These are phyloP conservation scores for Infundibulicybe gibba DNA, from an alignment of 768 basidiomycete species.

Conservation along the genomic window DNA sequence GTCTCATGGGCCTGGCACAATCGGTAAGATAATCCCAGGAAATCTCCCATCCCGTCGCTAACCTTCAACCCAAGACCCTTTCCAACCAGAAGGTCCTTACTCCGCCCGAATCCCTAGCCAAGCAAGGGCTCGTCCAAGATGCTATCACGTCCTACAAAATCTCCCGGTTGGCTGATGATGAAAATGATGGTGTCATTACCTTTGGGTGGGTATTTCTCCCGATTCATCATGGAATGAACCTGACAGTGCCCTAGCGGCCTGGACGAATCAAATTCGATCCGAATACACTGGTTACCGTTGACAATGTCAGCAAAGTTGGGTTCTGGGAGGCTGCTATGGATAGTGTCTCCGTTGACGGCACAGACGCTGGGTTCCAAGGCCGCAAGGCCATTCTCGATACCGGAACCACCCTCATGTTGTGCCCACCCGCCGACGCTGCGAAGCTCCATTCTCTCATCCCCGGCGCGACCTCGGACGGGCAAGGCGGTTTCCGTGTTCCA, in stretches of 20 bases:
- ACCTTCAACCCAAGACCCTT: constrained; percentile 35
- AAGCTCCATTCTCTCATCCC: constrained; percentile 38
- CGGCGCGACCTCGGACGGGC: constrained; percentile 37
- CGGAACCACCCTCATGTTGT: constrained; percentile 46
- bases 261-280: constrained; percentile 50
- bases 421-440: constrained; percentile 27
- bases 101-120: constrained; percentile 67
- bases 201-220: constrained; percentile 32
- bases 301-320: constrained; percentile 39
- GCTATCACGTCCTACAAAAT: constrained; percentile 70
- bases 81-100: constrained; percentile 30
- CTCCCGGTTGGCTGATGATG: constrained; percentile 48
- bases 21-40: constrained; percentile 8
- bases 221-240: too few species aligned
- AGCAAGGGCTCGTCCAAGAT: constrained; percentile 46
- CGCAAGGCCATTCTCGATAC: constrained; percentile 75
- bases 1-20: constrained; percentile 47
- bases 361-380: constrained; percentile 42
- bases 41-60: not conserved
- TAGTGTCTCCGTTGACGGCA: constrained; percentile 54
- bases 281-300: constrained; percentile 40
- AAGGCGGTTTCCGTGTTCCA: constrained; percentile 53
- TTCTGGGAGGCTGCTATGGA: constrained; percentile 70
- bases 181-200: constrained; percentile 56
- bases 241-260: constrained; percentile 26